phyloP scores from a whole-genome alignment of 495 filamentous ascomycete species.

The Neurospora sublineolata region DNA sequence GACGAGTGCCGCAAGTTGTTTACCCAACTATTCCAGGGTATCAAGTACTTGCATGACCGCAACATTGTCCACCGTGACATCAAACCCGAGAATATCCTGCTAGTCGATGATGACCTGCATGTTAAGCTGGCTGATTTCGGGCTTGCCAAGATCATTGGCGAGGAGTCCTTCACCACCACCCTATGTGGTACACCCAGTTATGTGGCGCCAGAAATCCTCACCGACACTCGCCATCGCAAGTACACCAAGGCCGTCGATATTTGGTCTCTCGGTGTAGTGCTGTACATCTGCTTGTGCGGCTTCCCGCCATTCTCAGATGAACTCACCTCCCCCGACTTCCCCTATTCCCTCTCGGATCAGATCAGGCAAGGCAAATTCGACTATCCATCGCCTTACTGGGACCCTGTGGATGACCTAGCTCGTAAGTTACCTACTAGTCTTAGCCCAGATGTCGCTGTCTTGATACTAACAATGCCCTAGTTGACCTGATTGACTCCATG shows the following conservation, averaged over 20 bases:
- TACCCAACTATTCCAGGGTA: conserved; percentile 78
- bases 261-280: conserved; percentile 95
- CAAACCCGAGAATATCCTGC: conserved; percentile 95
- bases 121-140: conserved; percentile 97
- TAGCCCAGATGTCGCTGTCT: neutral
- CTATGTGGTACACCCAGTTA: conserved; percentile 94
- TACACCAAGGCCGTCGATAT: conserved; percentile 95
- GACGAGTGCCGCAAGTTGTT: conserved; percentile 77
- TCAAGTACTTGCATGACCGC: conserved; percentile 94
- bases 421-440: conserved; percentile 20
- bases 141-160: conserved; percentile 95
- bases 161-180: conserved; percentile 96
- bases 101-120: conserved; percentile 68
- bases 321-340: conserved; percentile 65
- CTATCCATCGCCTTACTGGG: conserved; percentile 97
- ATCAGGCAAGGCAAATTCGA: conserved; percentile 83
- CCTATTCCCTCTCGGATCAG: conserved; percentile 78
- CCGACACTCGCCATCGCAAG: conserved; percentile 61
- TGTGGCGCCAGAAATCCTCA: conserved; percentile 91
- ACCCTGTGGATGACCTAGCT: conserved; percentile 78
- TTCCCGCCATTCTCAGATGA: conserved; percentile 97
- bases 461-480: conserved; percentile 19
- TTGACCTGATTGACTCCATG: conserved; percentile 94
- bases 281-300: conserved; percentile 97
- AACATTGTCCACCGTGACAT: conserved; percentile 97